Evolutionary conservation across 306 rosid species (phyloP).

Genomic region (Quercus cerris): DNA sequence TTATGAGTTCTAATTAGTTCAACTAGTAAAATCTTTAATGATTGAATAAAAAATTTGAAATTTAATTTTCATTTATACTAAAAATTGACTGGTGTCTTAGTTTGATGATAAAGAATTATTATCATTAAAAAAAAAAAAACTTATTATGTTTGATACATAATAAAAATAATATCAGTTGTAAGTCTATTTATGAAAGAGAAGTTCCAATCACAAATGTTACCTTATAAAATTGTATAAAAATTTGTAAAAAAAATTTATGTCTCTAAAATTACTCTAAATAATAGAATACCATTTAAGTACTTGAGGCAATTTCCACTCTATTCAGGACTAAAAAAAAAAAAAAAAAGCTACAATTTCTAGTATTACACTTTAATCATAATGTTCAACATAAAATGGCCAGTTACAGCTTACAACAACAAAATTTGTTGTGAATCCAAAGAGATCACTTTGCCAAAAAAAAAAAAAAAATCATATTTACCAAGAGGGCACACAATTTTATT

Average conservation of each 20-base stretch:
- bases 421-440: constrained; percentile 6
- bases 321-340: neutral
- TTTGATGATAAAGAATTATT: too few species aligned
- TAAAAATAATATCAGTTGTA: too few species aligned
- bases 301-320: neutral
- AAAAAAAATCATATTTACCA: neutral
- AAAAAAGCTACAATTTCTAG: neutral
- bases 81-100: accelerated
- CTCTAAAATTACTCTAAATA: neutral
- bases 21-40: accelerated
- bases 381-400: constrained; percentile 11
- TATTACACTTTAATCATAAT: neutral
- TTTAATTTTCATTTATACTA: accelerated
- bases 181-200: too few species aligned
- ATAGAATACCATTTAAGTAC: neutral
- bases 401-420: neutral
- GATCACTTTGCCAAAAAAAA: too few species aligned
- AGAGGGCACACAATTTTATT: too few species aligned
- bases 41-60: accelerated
- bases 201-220: too few species aligned
- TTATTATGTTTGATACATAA: too few species aligned
- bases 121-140: too few species aligned
- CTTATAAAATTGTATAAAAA: neutral
- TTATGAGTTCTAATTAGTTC: accelerated
- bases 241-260: too few species aligned